Percentiles rank a stretch among this genome's conserved stretches.
These are phyloP conservation scores for Ophiocordyceps polyrhachis-furcata DNA, from an alignment of 2,329 filamentous ascomycete genomes.

Conservation along the genomic window DNA sequence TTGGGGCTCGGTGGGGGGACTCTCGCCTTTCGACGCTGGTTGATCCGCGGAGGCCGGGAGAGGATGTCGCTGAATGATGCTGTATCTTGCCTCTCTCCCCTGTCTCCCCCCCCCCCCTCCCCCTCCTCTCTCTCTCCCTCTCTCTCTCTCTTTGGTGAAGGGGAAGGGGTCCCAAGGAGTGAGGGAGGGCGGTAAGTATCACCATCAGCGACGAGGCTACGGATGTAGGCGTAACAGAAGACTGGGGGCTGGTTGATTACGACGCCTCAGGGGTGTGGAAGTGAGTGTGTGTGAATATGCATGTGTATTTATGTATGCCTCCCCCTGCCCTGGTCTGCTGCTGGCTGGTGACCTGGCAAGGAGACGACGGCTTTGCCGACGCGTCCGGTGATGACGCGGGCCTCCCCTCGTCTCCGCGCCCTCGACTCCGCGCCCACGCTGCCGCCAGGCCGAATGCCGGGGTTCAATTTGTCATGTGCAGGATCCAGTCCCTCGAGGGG, in stretches of 20 bases:
- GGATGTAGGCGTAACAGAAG: background rate
- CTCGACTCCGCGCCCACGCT: background rate
- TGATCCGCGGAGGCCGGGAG: slow-evolving; percentile 34
- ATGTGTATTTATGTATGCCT: too few species aligned
- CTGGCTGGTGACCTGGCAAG: background rate
- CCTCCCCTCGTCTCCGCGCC: background rate
- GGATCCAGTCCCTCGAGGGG: too few species aligned
- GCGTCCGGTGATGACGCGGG: background rate
- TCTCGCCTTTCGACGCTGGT: slow-evolving; percentile 33
- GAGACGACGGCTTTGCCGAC: background rate
- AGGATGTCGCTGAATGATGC: slow-evolving; percentile 24
- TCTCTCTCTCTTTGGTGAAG: too few species aligned
- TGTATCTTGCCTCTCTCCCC: background rate
- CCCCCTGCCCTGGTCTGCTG: background rate
- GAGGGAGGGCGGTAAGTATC: background rate
- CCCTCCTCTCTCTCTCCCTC: too few species aligned
- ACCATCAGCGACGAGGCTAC: background rate
- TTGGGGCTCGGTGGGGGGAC: slow-evolving; percentile 44
- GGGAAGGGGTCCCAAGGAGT: background rate
- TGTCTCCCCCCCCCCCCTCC: background rate
- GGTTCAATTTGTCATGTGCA: background rate
- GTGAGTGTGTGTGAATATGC: background rate
- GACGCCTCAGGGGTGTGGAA: background rate
- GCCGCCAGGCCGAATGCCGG: background rate
- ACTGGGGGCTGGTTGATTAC: background rate